Evolutionary conservation across 2,329 filamentous ascomycete genomes (phyloP), one percentile per base, ranked within the genome.

Genomic region (Knufia fluminis): DNA sequence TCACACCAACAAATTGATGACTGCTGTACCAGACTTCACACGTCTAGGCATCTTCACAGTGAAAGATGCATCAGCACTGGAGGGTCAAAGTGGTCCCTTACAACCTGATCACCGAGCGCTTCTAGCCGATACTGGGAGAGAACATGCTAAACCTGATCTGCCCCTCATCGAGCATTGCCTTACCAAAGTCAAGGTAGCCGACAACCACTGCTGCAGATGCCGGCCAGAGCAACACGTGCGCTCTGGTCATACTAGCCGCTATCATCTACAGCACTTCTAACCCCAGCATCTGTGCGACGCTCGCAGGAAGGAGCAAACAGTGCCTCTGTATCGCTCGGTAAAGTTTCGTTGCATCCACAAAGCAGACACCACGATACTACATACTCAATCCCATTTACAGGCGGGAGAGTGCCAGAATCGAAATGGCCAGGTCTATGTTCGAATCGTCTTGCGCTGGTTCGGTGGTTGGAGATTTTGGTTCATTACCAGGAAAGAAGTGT

Each of bases 21-120:
- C n/a, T n/a, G n/a, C n/a, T n/a, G n/a, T n/a, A n/a, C n/a, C n/a
- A n/a, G n/a, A n/a, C n/a, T n/a, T n/a, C n/a, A n/a, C n/a, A n/a
- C n/a, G n/a, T n/a, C n/a, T n/a, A n/a, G n/a, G n/a, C n/a, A n/a
- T n/a, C n/a, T n/a, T n/a, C n/a, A 38, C 68, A 3, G 44, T 48
- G 3, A 52, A 54, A 39, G 53, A 55, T 40, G 35, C 33, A 31
- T 43, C 44, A 14, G 53, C 52, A 24, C 20, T 55, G 24, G 53
- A 53, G 49, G 39, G 41, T 54, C 10, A 55, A 55, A 52, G 53
- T 44, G 32, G 49, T 28, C 28, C 47, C 48, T 14, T 38, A 64
- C 67, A 1, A 60, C 23, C 14, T 59, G 59, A 52, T 55, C 31
- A 54, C 58, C 7, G 20, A 58, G 33, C 53, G 51, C 17, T 55